phyloP scores from a whole-genome alignment of 495 filamentous ascomycete species.

The Xanthoparmelia taractica region DNA sequence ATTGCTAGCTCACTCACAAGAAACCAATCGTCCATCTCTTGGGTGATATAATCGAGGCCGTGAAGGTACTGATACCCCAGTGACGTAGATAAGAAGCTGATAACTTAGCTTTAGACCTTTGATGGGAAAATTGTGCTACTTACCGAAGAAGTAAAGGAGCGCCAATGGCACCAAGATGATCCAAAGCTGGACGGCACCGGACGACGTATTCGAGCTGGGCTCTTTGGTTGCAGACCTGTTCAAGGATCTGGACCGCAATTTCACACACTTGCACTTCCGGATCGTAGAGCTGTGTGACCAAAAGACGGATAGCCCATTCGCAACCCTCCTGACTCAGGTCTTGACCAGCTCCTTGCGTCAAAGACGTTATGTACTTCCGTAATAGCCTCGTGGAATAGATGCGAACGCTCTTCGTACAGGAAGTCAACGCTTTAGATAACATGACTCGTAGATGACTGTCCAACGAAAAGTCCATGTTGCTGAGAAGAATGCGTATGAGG shows the following conservation, averaged over 20 bases:
- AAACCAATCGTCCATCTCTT: constrained; percentile 99
- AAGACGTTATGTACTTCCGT: constrained; percentile 66
- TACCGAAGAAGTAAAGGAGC: constrained; percentile 77
- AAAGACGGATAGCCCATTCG: constrained; percentile 90
- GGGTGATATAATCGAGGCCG: constrained; percentile 93
- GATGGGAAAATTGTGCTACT: constrained; percentile 8
- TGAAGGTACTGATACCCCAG: constrained; percentile 97
- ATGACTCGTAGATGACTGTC: constrained; percentile 87
- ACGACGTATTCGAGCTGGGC: constrained; percentile 90
- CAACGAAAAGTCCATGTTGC: constrained; percentile 84
- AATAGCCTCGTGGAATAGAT: constrained; percentile 79
- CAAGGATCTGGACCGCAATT: constrained; percentile 89
- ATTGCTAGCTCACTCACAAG: constrained; percentile 29
- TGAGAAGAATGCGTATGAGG: constrained; percentile 74
- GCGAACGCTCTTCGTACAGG: constrained; percentile 82
- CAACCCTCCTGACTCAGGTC: constrained; percentile 35
- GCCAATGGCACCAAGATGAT: constrained; percentile 94
- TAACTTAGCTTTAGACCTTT: not conserved
- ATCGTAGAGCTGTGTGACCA: constrained; percentile 96
- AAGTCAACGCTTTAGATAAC: constrained; percentile 84
- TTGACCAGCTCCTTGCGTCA: constrained; percentile 26
- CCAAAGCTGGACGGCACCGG: constrained; percentile 87
- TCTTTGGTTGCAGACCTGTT: constrained; percentile 91
- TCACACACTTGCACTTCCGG: constrained; percentile 95
- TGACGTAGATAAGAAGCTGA: constrained; percentile 75